A percentile compares a stretch with the other conserved stretches of the same genome.
These are phyloP conservation scores for Candida albicans DNA, from an alignment of 1,139 yeast species.

Conservation along the genomic window DNA sequence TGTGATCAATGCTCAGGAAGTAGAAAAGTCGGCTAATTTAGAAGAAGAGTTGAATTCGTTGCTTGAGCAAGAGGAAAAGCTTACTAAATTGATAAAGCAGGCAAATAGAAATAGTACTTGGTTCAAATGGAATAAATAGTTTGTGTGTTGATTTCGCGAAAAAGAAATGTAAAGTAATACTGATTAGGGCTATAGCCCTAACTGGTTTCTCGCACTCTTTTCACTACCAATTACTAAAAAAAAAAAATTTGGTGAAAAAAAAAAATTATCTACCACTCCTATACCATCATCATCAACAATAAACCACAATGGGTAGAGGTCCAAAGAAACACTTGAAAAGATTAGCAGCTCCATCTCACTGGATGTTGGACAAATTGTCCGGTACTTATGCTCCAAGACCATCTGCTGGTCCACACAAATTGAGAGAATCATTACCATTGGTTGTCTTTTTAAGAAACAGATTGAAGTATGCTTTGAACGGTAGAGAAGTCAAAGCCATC, in stretches of 20 bases:
- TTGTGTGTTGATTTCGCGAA: neutral
- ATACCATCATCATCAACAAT: neutral
- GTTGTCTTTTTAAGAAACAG: conserved; percentile 98
- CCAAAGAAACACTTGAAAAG: conserved; percentile 46
- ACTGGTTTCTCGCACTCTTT: neutral
- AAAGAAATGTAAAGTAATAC: too few relatives aligned
- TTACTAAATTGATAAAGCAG: conserved; percentile 30
- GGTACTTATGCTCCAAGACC: conserved; percentile 99
- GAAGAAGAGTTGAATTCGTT: conserved; percentile 48
- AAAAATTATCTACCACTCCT: neutral
- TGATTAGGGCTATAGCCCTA: neutral
- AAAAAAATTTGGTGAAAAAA: neutral
- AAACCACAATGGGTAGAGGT: conserved; percentile 29
- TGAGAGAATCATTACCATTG: conserved; percentile 98
- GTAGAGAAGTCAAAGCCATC: conserved; percentile 99
- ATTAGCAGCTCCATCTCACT: conserved; percentile 86
- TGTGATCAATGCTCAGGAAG: conserved; percentile 54
- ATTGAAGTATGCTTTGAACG: conserved; percentile 98
- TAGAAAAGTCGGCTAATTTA: conserved; percentile 53
- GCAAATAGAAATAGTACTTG: conserved; percentile 21
- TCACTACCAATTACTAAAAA: neutral
- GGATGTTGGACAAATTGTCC: conserved; percentile 99
- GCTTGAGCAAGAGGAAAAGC: conserved; percentile 26
- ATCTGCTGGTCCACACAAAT: conserved; percentile 99
- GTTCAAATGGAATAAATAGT: conserved; percentile 31